Conservation (phyloP, 768 basidiomycete species). For the Rossbeevera mucosa region DNA sequence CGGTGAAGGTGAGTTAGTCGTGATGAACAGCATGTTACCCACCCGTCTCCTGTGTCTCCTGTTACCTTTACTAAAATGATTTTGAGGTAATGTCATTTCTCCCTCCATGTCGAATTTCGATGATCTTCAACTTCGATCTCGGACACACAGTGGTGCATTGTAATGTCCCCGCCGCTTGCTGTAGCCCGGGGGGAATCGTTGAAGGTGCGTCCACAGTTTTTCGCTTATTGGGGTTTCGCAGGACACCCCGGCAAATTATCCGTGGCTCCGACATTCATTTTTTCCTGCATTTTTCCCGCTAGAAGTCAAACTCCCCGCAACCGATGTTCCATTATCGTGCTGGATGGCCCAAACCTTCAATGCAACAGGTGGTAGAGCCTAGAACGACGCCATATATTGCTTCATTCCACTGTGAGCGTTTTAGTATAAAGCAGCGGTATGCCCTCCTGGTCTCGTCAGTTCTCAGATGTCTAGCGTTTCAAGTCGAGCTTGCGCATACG, state of each 20-base stretch:
- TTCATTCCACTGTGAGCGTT: not conserved
- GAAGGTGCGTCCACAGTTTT: not conserved
- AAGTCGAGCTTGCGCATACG: conserved; percentile 2
- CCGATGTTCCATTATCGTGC: conserved; percentile 10
- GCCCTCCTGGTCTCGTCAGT: conserved; percentile 14
- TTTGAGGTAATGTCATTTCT: not conserved
- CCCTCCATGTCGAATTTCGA: not conserved
- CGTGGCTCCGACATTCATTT: conserved; percentile 8
- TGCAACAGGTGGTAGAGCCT: not conserved
- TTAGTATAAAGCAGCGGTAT: conserved; percentile 10
- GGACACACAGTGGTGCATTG: not conserved
- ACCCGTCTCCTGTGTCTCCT: not conserved
- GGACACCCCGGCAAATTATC: conserved; percentile 1
- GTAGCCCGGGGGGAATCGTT: not conserved
- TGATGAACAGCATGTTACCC: not conserved
- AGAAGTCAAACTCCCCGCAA: not conserved
- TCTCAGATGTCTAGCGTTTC: conserved; percentile 20
- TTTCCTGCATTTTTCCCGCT: not conserved
- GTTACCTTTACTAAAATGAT: too few species aligned
- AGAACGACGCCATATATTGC: not conserved
- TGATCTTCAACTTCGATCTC: not conserved
- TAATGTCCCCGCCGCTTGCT: not conserved
- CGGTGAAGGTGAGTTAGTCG: not conserved
- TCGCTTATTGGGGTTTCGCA: not conserved
- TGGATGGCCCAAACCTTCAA: conserved; percentile 18